A percentile compares a stretch with the other conserved stretches of the same genome.
phyloP scores from a whole-genome alignment of 129 eudicot species.

The carrot (Daucus carota) region DNA sequence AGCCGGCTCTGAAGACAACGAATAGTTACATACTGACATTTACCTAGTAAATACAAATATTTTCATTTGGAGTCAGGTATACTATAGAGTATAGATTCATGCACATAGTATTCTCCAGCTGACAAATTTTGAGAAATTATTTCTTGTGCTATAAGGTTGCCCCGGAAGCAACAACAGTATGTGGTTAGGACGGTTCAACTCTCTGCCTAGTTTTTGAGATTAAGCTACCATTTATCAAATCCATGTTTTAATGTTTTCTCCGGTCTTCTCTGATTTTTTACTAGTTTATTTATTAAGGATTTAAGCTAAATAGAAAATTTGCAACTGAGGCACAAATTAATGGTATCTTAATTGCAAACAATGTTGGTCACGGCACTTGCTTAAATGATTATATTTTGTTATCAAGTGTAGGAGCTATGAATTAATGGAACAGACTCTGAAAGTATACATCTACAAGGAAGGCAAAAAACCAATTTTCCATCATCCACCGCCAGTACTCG shows the following conservation, averaged over 20 bases:
- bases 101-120: background rate
- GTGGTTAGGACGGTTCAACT: background rate
- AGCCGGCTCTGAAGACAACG: background rate
- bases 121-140: background rate
- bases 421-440: conserved; percentile 72
- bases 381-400: background rate
- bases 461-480: conserved; percentile 78
- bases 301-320: background rate
- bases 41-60: background rate
- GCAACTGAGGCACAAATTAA: background rate
- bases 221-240: background rate
- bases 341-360: background rate
- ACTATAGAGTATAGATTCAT: background rate
- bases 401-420: conserved; percentile 66
- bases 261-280: background rate
- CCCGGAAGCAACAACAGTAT: background rate
- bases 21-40: background rate
- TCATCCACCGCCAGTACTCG: conserved; percentile 40
- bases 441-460: conserved; percentile 76
- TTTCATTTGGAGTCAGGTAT: background rate
- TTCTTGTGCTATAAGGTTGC: background rate
- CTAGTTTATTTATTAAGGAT: background rate
- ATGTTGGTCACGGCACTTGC: background rate
- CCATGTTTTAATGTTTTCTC: background rate
- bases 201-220: background rate